phyloP scores from a whole-genome alignment of 2,329 filamentous ascomycete species.

The Plenodomus tracheiphilus region DNA sequence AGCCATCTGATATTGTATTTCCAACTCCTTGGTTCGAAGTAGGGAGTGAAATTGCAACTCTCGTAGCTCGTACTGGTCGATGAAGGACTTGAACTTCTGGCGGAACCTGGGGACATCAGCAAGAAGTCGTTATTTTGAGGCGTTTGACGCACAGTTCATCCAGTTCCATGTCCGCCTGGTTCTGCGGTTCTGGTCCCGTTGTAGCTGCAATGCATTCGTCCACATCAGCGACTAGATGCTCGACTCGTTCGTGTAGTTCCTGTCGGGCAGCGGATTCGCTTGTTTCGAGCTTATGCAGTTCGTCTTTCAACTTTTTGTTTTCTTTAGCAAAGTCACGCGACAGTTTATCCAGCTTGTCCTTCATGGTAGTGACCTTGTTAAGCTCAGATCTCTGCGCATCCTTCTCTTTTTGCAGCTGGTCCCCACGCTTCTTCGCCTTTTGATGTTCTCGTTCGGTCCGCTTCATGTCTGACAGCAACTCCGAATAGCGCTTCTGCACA shows the following conservation, averaged over 20 bases:
- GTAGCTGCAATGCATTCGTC: slow-evolving; percentile 88
- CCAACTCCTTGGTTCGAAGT: slow-evolving; percentile 91
- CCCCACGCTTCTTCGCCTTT: slow-evolving; percentile 93
- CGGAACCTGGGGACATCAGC: slow-evolving; percentile 48
- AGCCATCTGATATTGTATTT: slow-evolving; percentile 89
- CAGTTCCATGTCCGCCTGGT: slow-evolving; percentile 83
- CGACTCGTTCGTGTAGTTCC: slow-evolving; percentile 83
- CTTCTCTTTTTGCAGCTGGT: slow-evolving; percentile 95
- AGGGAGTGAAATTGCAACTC: slow-evolving; percentile 92
- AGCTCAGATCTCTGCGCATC: slow-evolving; percentile 86
- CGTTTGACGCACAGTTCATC: slow-evolving; percentile 75
- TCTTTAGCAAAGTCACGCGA: slow-evolving; percentile 93
- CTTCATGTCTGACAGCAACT: slow-evolving; percentile 93
- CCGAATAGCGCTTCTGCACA: slow-evolving; percentile 86
- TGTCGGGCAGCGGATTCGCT: slow-evolving; percentile 80
- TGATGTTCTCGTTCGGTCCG: slow-evolving; percentile 89
- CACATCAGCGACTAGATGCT: slow-evolving; percentile 77
- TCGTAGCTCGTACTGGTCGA: slow-evolving; percentile 94
- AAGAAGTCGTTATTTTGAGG: not conserved
- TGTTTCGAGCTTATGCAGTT: slow-evolving; percentile 81
- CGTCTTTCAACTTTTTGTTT: slow-evolving; percentile 98
- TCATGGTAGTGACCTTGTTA: slow-evolving; percentile 85
- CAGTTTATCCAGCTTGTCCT: slow-evolving; percentile 95
- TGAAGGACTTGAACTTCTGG: slow-evolving; percentile 91
- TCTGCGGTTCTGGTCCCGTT: slow-evolving; percentile 71